These are phyloP conservation scores for Acacia crassicarpa DNA, from an alignment of 306 rosid genomes.

Conservation along the genomic window DNA sequence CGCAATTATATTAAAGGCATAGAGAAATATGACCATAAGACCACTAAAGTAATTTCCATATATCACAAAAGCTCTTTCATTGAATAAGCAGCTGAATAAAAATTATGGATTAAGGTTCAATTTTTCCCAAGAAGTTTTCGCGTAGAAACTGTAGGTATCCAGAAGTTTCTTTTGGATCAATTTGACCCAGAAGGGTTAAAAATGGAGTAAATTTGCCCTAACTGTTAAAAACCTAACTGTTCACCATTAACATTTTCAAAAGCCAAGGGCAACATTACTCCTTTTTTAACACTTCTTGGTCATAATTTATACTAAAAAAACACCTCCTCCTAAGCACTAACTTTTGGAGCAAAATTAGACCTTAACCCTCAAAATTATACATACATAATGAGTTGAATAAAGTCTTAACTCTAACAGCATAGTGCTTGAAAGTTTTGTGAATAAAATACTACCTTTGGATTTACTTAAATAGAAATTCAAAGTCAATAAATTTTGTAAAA, in stretches of 20 bases:
- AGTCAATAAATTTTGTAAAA: slow-evolving; percentile 6
- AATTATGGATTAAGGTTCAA: not conserved
- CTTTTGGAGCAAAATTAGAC: too few species aligned
- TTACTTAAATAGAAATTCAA: not conserved
- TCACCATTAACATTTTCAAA: too few species aligned
- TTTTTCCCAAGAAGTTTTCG: too few species aligned
- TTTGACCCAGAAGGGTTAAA: too few species aligned
- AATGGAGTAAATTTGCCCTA: too few species aligned
- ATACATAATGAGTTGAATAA: slow-evolving; percentile 14
- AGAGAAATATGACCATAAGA: not conserved
- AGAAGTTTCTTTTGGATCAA: too few species aligned
- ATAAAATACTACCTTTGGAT: slow-evolving; percentile 16
- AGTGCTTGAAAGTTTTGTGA: slow-evolving; percentile 22
- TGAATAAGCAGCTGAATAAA: slow-evolving; percentile 6
- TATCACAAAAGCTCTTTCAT: slow-evolving; percentile 14
- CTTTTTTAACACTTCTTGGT: too few species aligned
- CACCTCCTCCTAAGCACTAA: too few species aligned
- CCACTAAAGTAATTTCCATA: not conserved
- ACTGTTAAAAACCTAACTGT: too few species aligned
- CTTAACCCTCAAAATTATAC: not conserved
- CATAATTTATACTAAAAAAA: too few species aligned
- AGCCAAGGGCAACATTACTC: too few species aligned
- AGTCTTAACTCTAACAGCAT: not conserved
- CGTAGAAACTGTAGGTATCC: too few species aligned
- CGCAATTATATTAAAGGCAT: not conserved